A percentile compares a stretch with the other conserved stretches of the same genome.
Conservation (phyloP, 2,329 filamentous ascomycete species). For the Xylaria sp. region DNA sequence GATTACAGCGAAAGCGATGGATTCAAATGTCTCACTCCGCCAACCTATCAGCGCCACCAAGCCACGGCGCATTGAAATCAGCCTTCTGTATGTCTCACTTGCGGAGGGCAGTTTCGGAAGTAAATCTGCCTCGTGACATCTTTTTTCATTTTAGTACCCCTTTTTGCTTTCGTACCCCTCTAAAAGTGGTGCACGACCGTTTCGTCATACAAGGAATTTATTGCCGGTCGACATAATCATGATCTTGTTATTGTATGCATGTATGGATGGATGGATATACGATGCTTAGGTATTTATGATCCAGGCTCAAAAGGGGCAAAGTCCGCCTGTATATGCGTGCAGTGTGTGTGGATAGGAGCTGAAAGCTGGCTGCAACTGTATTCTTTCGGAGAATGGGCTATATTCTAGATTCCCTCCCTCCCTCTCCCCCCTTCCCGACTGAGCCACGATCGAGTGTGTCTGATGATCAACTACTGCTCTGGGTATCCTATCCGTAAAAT, state of each 20-base stretch:
- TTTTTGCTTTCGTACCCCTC: neutral
- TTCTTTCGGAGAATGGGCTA: conserved; percentile 6
- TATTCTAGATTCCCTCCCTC: conserved; percentile 11
- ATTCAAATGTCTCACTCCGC: conserved; percentile 35
- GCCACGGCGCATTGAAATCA: conserved; percentile 16
- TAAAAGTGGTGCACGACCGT: conserved; percentile 19
- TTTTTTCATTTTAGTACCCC: neutral
- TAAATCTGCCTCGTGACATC: conserved; percentile 33
- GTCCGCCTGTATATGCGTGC: neutral
- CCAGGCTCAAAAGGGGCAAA: conserved; percentile 1
- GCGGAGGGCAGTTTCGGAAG: conserved; percentile 3
- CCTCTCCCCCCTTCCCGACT: neutral
- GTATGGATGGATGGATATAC: too few species aligned
- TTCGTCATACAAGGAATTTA: conserved; percentile 14
- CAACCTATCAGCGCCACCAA: conserved; percentile 32
- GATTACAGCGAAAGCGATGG: neutral
- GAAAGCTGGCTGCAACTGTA: conserved; percentile 15
- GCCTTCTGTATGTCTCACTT: conserved; percentile 38
- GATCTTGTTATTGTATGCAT: neutral
- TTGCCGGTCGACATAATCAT: neutral
- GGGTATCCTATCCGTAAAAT: conserved; percentile 3
- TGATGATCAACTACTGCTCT: conserved; percentile 6
- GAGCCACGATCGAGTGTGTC: conserved; percentile 8
- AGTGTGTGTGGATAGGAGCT: conserved; percentile 20
- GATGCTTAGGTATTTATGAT: neutral